Percentiles rank a stretch among this genome's conserved stretches.
Evolutionary conservation across 2,329 filamentous ascomycete genomes (phyloP).

Genomic region (Phaeosphaeriaceae sp.): DNA sequence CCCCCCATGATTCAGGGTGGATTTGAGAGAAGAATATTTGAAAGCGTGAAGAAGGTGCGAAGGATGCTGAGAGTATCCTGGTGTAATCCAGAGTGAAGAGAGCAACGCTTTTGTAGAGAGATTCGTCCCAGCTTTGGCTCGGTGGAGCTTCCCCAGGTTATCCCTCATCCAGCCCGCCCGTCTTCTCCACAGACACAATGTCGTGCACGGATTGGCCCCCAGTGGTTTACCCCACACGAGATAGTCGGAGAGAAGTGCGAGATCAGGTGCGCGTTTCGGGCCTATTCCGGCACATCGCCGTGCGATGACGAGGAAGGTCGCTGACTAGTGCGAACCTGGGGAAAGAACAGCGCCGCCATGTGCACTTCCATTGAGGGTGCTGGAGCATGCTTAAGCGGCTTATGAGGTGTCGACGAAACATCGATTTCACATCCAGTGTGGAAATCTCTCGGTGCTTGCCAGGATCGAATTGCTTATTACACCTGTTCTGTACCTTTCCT

Average conservation of each 20-base stretch:
- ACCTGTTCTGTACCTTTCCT: no score
- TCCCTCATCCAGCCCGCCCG: background rate
- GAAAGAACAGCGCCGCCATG: background rate
- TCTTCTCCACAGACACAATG: background rate
- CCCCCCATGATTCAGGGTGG: constrained; percentile 42
- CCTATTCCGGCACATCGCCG: background rate
- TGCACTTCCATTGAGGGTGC: background rate
- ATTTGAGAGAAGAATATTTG: background rate
- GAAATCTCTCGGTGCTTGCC: no score
- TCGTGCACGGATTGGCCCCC: background rate
- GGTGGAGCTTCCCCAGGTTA: background rate
- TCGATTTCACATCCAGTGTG: background rate
- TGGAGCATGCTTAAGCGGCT: no score
- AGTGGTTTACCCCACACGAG: background rate
- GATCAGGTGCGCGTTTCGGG: background rate
- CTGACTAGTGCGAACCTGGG: background rate
- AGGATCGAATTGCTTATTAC: no score
- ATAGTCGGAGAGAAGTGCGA: background rate
- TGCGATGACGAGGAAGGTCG: background rate
- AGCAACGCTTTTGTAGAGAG: background rate
- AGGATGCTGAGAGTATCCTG: background rate
- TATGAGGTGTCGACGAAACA: background rate
- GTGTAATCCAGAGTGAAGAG: background rate
- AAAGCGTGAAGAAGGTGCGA: background rate
- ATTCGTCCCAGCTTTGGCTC: background rate